phyloP scores from a whole-genome alignment of 73 alveolate genomes.

The Paraurostyla sp. region DNA sequence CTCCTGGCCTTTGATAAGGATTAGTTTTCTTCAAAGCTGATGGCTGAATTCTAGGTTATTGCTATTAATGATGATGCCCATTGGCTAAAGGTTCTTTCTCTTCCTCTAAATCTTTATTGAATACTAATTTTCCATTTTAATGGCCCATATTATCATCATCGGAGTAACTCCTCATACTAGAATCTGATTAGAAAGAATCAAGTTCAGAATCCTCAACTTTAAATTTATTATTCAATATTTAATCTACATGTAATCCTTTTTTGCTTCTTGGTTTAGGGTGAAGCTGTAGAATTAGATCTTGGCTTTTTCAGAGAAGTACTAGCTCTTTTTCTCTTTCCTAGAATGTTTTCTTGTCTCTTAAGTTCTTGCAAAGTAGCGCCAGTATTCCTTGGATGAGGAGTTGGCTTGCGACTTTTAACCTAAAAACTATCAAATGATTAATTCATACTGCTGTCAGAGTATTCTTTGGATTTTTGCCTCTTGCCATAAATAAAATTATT shows the following conservation, averaged over 20 bases:
- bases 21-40: background rate
- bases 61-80: background rate
- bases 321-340: conserved; percentile 26
- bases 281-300: background rate
- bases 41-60: background rate
- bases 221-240: background rate
- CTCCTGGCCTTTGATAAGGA: conserved; percentile 10
- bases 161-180: background rate
- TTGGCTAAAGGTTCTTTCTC: background rate
- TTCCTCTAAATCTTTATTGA: background rate
- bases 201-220: background rate
- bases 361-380: background rate
- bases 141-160: background rate
- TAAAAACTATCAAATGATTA: background rate
- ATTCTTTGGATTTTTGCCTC: background rate
- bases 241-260: background rate
- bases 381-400: conserved; percentile 18
- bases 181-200: background rate
- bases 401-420: conserved; percentile 28
- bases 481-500: background rate
- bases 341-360: background rate
- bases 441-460: background rate
- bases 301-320: background rate
- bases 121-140: background rate
- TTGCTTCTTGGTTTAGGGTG: background rate